phyloP scores from a whole-genome alignment of 148 eudicot species.

The Fallopia convolvulus region DNA sequence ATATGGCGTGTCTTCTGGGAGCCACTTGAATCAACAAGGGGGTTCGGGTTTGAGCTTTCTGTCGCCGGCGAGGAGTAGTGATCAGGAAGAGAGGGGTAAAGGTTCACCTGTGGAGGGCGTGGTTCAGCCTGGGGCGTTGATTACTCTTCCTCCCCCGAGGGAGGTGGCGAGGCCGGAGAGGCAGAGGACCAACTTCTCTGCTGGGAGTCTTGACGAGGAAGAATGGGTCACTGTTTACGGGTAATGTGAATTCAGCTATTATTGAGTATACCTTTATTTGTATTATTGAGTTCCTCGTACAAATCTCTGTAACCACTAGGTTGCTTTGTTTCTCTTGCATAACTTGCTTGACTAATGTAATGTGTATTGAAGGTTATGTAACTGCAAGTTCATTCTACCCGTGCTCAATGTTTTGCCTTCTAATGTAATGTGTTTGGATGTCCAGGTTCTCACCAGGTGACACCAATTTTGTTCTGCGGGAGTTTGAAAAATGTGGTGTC shows the following conservation, averaged over 20 bases:
- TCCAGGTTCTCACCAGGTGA: slow-evolving; percentile 83
- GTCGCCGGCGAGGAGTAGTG: slow-evolving; percentile 65
- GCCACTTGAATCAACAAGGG: slow-evolving; percentile 56
- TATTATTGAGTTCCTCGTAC: neutral
- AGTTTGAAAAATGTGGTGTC: slow-evolving; percentile 92
- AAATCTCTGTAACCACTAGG: too few species aligned
- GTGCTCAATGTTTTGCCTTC: neutral
- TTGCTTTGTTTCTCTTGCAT: neutral
- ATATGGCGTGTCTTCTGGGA: slow-evolving; percentile 29
- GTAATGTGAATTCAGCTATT: slow-evolving; percentile 24
- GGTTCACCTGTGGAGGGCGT: slow-evolving; percentile 94
- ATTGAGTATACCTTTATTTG: neutral
- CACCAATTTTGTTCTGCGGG: slow-evolving; percentile 82
- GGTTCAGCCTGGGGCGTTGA: slow-evolving; percentile 71
- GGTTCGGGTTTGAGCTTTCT: slow-evolving; percentile 56
- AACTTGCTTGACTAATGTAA: neutral
- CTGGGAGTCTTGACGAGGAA: slow-evolving; percentile 70
- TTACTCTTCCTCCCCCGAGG: slow-evolving; percentile 81
- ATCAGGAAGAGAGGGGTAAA: slow-evolving; percentile 71
- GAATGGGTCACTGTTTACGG: slow-evolving; percentile 99
- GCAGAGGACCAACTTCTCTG: slow-evolving; percentile 47
- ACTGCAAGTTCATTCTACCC: neutral
- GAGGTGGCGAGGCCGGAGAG: slow-evolving; percentile 92
- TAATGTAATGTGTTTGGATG: neutral
- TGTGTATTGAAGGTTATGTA: neutral